A percentile compares a stretch with the other conserved stretches of the same genome.
Conservation (phyloP, 805 yeast genomes). For the Candida endomychidarum region DNA sequence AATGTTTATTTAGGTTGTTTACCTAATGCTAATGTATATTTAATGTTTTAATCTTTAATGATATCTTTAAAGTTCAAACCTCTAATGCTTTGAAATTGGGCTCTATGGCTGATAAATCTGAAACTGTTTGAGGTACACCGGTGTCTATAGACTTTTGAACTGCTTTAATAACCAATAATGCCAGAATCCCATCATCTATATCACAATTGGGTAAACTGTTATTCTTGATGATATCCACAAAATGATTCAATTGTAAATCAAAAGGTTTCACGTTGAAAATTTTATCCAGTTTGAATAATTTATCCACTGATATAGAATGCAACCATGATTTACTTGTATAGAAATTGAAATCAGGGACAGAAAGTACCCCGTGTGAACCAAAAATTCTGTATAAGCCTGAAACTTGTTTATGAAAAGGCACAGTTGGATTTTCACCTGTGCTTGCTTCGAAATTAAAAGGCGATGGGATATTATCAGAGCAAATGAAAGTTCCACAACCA, state of each 20-base stretch:
- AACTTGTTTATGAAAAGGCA: slow-evolving; percentile 29
- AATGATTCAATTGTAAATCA: slow-evolving; percentile 40
- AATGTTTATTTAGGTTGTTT: too few relatives aligned
- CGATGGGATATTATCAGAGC: slow-evolving; percentile 38
- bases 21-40: too few relatives aligned
- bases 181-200: slow-evolving; percentile 39
- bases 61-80: background rate
- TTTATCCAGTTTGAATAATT: slow-evolving; percentile 4
- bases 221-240: slow-evolving; percentile 33
- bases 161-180: slow-evolving; percentile 37
- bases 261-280: slow-evolving; percentile 26
- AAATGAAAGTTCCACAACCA: slow-evolving; percentile 35
- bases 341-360: slow-evolving; percentile 37
- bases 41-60: too few relatives aligned
- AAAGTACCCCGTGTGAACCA: slow-evolving; percentile 39
- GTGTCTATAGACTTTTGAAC: slow-evolving; percentile 33
- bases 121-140: slow-evolving; percentile 33
- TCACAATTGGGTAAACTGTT: slow-evolving; percentile 27
- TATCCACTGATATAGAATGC: slow-evolving; percentile 12
- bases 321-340: slow-evolving; percentile 22
- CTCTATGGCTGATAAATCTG: slow-evolving; percentile 22
- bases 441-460: slow-evolving; percentile 40
- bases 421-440: slow-evolving; percentile 41
- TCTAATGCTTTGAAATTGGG: slow-evolving; percentile 21
- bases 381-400: slow-evolving; percentile 37